A percentile compares a stretch with the other conserved stretches of the same genome.
phyloP scores from a whole-genome alignment of 2,329 filamentous ascomycete species.

The Diplodia mutila region DNA sequence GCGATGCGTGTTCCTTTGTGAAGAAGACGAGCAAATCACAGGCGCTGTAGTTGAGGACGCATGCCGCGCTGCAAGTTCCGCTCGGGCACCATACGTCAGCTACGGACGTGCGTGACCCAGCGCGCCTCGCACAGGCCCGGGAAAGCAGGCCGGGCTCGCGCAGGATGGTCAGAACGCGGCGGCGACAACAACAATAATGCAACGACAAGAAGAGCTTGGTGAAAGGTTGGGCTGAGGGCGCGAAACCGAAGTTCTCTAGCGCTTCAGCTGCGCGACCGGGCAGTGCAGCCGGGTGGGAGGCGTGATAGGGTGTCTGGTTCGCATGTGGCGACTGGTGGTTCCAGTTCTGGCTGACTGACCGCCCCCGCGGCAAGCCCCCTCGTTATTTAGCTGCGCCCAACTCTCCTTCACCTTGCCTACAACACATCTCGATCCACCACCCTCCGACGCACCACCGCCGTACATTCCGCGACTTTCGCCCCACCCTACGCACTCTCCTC shows the following conservation, averaged over 20 bases:
- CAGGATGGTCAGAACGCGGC: background rate
- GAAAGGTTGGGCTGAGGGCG: background rate
- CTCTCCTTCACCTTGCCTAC: constrained; percentile 10
- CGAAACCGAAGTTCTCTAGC: background rate
- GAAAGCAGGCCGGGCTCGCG: background rate
- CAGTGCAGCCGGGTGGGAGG: constrained; percentile 9
- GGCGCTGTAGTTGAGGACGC: background rate
- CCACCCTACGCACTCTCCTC: constrained; percentile 26
- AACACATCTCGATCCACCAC: constrained; percentile 10
- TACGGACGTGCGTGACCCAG: constrained; percentile 2
- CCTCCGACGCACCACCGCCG: constrained; percentile 6
- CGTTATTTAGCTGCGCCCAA: constrained; percentile 19
- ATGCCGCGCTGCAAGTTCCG: background rate
- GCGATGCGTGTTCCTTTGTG: background rate
- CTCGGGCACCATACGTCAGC: constrained; percentile 1
- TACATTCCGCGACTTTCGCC: constrained; percentile 16
- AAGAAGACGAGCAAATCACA: background rate
- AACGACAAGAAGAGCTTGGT: background rate
- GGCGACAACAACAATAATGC: background rate
- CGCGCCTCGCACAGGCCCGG: background rate
- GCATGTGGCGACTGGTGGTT: constrained; percentile 7
- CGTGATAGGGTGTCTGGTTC: constrained; percentile 4
- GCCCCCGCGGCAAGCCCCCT: constrained; percentile 13
- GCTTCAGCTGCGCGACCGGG: background rate
- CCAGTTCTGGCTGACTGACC: background rate